Percentiles rank a stretch among this genome's conserved stretches.
phyloP scores from a whole-genome alignment of 2,329 filamentous ascomycete genomes.

The Colletotrichum sp. region DNA sequence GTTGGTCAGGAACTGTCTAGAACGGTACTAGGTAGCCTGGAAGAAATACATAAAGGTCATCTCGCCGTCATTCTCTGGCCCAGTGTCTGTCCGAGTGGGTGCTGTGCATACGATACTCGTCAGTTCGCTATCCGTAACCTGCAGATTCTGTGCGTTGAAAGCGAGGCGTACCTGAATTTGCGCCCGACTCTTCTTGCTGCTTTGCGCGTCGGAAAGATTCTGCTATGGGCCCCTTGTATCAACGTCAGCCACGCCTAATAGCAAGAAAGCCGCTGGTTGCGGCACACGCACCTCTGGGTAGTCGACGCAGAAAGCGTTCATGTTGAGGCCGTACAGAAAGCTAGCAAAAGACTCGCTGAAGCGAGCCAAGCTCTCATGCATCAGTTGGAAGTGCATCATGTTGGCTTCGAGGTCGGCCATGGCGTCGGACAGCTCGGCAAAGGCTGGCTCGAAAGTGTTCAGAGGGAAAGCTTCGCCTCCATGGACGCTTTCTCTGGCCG shows the following conservation, averaged over 20 bases:
- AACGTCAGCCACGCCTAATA: not conserved
- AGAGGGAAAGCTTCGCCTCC: slow-evolving; percentile 68
- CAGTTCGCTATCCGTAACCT: not conserved
- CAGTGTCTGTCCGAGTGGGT: slow-evolving; percentile 22
- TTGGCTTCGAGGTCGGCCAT: slow-evolving; percentile 97
- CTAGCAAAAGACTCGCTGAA: slow-evolving; percentile 97
- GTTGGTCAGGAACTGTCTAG: slow-evolving; percentile 22
- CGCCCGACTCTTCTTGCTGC: slow-evolving; percentile 52
- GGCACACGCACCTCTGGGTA: slow-evolving; percentile 79
- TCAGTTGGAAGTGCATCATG: slow-evolving; percentile 94
- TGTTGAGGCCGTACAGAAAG: slow-evolving; percentile 95
- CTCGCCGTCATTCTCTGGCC: slow-evolving; percentile 60
- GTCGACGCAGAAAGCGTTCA: slow-evolving; percentile 99
- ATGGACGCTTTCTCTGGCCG: slow-evolving; percentile 58
- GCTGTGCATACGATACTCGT: not conserved
- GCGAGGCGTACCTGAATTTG: not conserved
- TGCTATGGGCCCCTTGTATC: slow-evolving; percentile 73
- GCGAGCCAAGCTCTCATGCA: slow-evolving; percentile 91
- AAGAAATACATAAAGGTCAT: slow-evolving; percentile 77
- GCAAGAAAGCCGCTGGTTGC: not conserved
- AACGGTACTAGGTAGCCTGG: not conserved
- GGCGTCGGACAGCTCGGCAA: slow-evolving; percentile 90
- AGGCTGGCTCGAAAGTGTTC: slow-evolving; percentile 83
- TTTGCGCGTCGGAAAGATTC: slow-evolving; percentile 80
- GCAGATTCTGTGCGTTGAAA: not conserved